These are phyloP conservation scores for Brassica cretica DNA, from an alignment of 345 rosid genomes.

Conservation along the genomic window DNA sequence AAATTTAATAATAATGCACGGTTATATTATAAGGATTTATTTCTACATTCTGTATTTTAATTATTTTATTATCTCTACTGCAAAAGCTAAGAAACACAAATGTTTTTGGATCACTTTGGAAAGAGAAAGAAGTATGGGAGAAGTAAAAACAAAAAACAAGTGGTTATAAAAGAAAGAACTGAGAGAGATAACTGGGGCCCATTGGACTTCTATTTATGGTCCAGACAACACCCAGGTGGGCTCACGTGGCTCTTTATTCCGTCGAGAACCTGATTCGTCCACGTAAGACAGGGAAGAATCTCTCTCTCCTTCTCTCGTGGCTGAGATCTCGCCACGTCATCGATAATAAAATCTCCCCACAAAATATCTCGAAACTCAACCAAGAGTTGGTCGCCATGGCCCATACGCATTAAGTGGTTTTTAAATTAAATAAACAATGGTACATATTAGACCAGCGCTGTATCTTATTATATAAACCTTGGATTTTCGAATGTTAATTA, in stretches of 20 bases:
- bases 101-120: conserved; percentile 20
- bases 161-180: conserved; percentile 23
- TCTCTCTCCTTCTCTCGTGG: conserved; percentile 18
- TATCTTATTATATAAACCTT: no score
- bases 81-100: conserved; percentile 13
- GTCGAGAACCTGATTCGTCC: conserved; percentile 49
- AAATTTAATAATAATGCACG: no score
- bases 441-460: neutral
- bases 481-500: no score
- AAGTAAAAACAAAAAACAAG: conserved; percentile 28
- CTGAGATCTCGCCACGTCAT: conserved; percentile 38
- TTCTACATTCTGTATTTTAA: neutral
- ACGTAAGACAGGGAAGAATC: conserved; percentile 50
- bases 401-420: conserved; percentile 2
- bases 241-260: conserved; percentile 48
- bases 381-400: conserved; percentile 26
- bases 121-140: conserved; percentile 17
- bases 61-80: conserved; percentile 12
- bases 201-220: conserved; percentile 30
- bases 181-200: conserved; percentile 17
- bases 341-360: conserved; percentile 3
- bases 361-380: conserved; percentile 39
- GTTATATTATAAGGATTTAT: neutral
- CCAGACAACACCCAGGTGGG: conserved; percentile 38
- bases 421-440: neutral